A percentile compares a stretch with the other conserved stretches of the same genome.
Conservation (phyloP, 2,329 filamentous ascomycete species). For the Akanthomyces dipterigenus region DNA sequence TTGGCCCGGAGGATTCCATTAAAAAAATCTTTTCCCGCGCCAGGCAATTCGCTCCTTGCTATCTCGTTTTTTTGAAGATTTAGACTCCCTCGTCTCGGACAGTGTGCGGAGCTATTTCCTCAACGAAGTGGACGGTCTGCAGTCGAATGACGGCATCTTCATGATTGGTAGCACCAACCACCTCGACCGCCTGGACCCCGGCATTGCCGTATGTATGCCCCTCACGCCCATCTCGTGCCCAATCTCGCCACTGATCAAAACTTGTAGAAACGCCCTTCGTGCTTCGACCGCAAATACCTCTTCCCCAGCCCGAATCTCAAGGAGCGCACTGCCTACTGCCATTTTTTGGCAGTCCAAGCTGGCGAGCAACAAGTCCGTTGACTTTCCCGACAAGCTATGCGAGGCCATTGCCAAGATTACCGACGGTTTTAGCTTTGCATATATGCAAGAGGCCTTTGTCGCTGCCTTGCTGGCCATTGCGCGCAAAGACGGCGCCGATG, state of each 20-base stretch:
- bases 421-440: constrained; percentile 60
- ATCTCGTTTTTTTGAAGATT: constrained; percentile 66
- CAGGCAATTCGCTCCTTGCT: constrained; percentile 56
- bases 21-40: constrained; percentile 51
- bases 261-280: constrained; percentile 51
- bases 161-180: constrained; percentile 62
- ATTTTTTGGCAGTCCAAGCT: constrained; percentile 58
- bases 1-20: constrained; percentile 51
- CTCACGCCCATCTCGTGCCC: not conserved
- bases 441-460: constrained; percentile 64
- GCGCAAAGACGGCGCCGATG: constrained; percentile 17
- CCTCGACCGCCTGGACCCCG: constrained; percentile 59
- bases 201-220: constrained; percentile 42
- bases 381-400: constrained; percentile 54
- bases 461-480: constrained; percentile 56
- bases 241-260: not conserved
- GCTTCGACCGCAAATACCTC: constrained; percentile 61
- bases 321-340: constrained; percentile 52
- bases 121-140: constrained; percentile 65
- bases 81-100: constrained; percentile 59
- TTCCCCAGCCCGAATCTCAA: constrained; percentile 51
- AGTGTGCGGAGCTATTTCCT: constrained; percentile 60
- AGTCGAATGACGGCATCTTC: constrained; percentile 63
- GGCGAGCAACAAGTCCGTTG: constrained; percentile 47
- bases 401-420: constrained; percentile 55